These are phyloP conservation scores for Globisporangium cystogenes DNA, from an alignment of 352 stramenopile genomes.

Conservation along the genomic window DNA sequence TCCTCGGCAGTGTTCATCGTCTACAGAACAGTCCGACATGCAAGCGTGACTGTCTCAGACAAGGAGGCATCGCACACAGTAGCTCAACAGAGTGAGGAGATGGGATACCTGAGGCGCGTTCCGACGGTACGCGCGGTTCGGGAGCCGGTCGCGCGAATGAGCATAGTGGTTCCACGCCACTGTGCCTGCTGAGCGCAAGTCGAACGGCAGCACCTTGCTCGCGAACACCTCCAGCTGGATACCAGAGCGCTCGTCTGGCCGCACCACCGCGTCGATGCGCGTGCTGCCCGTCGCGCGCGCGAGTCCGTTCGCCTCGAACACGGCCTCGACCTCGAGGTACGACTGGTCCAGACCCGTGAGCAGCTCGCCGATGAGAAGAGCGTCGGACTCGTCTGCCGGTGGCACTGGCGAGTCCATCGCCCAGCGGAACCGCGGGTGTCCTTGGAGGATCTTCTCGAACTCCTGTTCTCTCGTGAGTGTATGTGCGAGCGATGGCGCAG, in stretches of 20 bases:
- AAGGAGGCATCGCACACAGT: too few species aligned
- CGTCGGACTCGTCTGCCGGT: slow-evolving; percentile 1
- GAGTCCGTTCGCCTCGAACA: slow-evolving; percentile 35
- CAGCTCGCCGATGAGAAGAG: slow-evolving; percentile 19
- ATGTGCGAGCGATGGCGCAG: too few species aligned
- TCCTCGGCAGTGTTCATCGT: slow-evolving; percentile 20
- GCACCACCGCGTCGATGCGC: slow-evolving; percentile 25
- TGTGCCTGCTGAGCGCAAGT: slow-evolving; percentile 27
- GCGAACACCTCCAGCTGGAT: slow-evolving; percentile 39
- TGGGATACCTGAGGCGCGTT: slow-evolving; percentile 31
- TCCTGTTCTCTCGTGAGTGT: not conserved
- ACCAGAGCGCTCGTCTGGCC: slow-evolving; percentile 21
- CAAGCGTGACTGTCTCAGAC: too few species aligned
- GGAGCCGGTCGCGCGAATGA: slow-evolving; percentile 27
- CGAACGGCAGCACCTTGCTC: slow-evolving; percentile 43
- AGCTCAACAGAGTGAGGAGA: too few species aligned
- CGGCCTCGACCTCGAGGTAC: slow-evolving; percentile 18
- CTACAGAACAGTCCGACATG: too few species aligned
- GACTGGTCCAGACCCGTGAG: slow-evolving; percentile 19
- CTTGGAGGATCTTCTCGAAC: not conserved
- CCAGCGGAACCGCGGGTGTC: not conserved
- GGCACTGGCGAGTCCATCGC: slow-evolving; percentile 6
- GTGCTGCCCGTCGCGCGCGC: slow-evolving; percentile 18
- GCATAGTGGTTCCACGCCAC: slow-evolving; percentile 37
- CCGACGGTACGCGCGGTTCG: slow-evolving; percentile 34